A percentile compares a stretch with the other conserved stretches of the same genome.
Evolutionary conservation across 2,329 filamentous ascomycete genomes (phyloP).

Genomic region (Fusarium falciforme): DNA sequence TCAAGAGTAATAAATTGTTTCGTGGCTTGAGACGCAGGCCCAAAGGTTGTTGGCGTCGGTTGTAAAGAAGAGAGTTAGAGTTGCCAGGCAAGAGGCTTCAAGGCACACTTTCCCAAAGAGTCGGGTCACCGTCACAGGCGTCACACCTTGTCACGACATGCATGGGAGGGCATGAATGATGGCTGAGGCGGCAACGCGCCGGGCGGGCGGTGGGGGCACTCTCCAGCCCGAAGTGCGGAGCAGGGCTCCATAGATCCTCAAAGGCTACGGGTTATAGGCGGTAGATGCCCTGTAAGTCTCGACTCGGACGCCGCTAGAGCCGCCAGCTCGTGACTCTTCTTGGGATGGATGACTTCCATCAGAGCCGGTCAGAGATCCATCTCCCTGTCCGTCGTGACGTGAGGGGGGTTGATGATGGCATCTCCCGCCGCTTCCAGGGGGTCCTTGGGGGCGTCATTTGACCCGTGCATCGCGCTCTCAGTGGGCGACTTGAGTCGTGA

Average conservation of each 20-base stretch:
- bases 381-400: conserved; percentile 13
- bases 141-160: conserved; percentile 38
- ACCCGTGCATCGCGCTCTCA: conserved; percentile 33
- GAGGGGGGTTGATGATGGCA: conserved; percentile 14
- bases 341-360: conserved; percentile 32
- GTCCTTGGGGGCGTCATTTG: conserved; percentile 40
- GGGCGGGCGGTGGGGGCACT: conserved; percentile 5
- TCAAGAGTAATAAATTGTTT: conserved; percentile 6
- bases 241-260: background rate
- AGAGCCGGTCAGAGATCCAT: background rate
- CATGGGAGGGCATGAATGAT: conserved; percentile 30
- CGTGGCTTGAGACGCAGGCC: conserved; percentile 6
- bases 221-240: background rate
- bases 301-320: conserved; percentile 29
- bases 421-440: conserved; percentile 7
- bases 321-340: conserved; percentile 41
- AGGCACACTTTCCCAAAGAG: conserved; percentile 38
- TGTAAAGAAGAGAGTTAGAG: conserved; percentile 21
- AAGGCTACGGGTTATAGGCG: background rate
- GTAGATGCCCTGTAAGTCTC: conserved; percentile 20
- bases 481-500: conserved; percentile 28
- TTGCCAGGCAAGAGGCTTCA: conserved; percentile 22
- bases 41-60: conserved; percentile 8
- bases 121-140: conserved; percentile 40
- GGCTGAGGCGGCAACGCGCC: conserved; percentile 40